Base-by-base conservation (phyloP, 2,329 filamentous ascomycete species). In the Microdochium trichocladiopsis region DNA sequence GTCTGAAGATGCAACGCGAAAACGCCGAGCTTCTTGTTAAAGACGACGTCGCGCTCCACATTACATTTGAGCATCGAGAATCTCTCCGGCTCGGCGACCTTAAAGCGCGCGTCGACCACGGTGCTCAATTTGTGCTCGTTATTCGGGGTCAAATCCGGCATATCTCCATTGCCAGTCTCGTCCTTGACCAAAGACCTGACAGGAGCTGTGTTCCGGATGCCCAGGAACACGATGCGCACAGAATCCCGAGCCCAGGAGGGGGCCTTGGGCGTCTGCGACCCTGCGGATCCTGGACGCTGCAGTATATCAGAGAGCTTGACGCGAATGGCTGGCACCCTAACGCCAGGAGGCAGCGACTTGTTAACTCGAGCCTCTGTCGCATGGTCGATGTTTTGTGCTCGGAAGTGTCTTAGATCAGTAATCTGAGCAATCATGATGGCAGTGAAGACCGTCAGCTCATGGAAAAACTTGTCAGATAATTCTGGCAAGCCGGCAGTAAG, bases 1-100 rank as follows among this genome's bases (percentile, higher is more conserved):
- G 81, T 78, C 10, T 78, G 74, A 36, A 90, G 70, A 8, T 78
- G 74, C 51, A 90, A 71, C 16, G 77, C 76, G 64, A 90, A 87
- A 52, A 81, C 77, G 47, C 86, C 86, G 6, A 75, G 76, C 22
- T 69, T 68, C 2, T 74, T 66, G 56, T 80, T 77, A 65, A 87
- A 89, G 2, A 75, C 76, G 23, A 90, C 79, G 59, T 87, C 80
- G 2, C 73, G 72, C 58, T 86, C 83, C 23, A 83, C 72, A 47
- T 73, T 74, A 10, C 73, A 73, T 57, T 74, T 74, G 11, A 86
- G 73, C n/a, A 77, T 69, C 41, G 70, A 69, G 59, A 85, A 83
- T 54, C 77, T 80, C 5, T 69, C 59, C n/a, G 72, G 76, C 53
- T 79, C 75, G 10, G 71, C 69, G 16, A 84, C 78, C 24, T 70